phyloP scores from a whole-genome alignment of 768 basidiomycete genomes.

The Ramaria sp. region DNA sequence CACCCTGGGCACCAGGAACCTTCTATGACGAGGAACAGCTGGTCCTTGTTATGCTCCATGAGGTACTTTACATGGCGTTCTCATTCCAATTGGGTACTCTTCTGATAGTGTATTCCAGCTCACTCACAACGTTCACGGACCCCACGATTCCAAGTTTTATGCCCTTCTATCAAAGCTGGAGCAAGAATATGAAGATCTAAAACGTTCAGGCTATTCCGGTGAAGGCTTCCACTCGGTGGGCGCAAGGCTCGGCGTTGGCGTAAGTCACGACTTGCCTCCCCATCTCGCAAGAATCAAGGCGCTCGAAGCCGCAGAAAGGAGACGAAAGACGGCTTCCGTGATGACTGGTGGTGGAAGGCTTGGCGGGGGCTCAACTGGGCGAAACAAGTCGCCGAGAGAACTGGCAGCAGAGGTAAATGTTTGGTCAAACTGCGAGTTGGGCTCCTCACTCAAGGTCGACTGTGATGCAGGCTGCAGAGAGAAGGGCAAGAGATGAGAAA shows the following conservation, averaged over 20 bases:
- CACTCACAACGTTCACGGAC: conserved; percentile 80
- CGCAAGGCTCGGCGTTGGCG: conserved; percentile 48
- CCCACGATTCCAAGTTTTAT: conserved; percentile 82
- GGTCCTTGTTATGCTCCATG: conserved; percentile 81
- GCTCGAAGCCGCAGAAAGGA: conserved; percentile 71
- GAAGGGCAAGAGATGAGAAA: conserved; percentile 62
- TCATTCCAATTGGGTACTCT: neutral
- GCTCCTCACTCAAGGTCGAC: neutral
- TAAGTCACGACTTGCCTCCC: conserved; percentile 58
- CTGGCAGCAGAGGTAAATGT: conserved; percentile 55
- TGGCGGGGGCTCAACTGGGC: conserved; percentile 34
- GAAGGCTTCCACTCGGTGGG: conserved; percentile 87
- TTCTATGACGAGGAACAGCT: conserved; percentile 71
- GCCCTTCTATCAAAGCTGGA: conserved; percentile 61
- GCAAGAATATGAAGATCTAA: conserved; percentile 75
- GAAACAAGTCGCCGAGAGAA: conserved; percentile 51
- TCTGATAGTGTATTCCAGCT: conserved; percentile 36
- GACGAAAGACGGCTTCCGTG: conserved; percentile 33
- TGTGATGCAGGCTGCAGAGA: conserved; percentile 67
- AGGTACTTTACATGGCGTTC: conserved; percentile 33
- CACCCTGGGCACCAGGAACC: conserved; percentile 49
- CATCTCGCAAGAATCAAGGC: conserved; percentile 57
- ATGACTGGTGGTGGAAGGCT: conserved; percentile 48
- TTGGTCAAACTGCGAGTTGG: too few species aligned
- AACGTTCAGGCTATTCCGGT: conserved; percentile 73